These are phyloP conservation scores for Cephalotrichum gorgonifer DNA, from an alignment of 2,329 filamentous ascomycete genomes.

Conservation along the genomic window DNA sequence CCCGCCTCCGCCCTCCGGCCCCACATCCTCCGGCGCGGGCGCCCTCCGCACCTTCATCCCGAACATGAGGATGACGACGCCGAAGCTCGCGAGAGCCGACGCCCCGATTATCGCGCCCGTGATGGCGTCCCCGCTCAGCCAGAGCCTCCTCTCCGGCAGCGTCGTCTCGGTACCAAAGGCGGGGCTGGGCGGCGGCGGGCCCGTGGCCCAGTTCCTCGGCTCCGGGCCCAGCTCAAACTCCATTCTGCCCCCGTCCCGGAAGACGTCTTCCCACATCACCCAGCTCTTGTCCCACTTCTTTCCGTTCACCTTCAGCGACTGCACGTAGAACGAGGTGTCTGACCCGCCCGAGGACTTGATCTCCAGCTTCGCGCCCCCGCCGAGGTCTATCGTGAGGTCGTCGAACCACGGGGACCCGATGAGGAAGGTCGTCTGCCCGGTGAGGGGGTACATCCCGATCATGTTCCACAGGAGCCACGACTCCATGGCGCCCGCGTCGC, in stretches of 20 bases:
- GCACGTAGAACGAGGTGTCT: conserved; percentile 47
- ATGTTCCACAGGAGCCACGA: conserved; percentile 60
- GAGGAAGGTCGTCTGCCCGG: conserved; percentile 58
- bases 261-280: conserved; percentile 57
- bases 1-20: not conserved
- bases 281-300: conserved; percentile 51
- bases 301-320: conserved; percentile 57
- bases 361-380: conserved; percentile 38
- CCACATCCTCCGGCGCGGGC: not conserved
- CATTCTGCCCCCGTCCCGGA: conserved; percentile 50
- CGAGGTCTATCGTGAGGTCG: conserved; percentile 48
- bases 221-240: conserved; percentile 52
- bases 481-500: conserved; percentile 64
- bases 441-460: conserved; percentile 58
- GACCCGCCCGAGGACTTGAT: conserved; percentile 38
- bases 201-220: conserved; percentile 46
- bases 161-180: not conserved
- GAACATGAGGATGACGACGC: not conserved
- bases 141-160: not conserved
- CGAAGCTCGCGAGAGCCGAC: not conserved
- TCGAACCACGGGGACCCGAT: conserved; percentile 54
- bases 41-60: not conserved
- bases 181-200: conserved; percentile 50
- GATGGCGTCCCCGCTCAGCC: not conserved
- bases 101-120: not conserved